A percentile compares a stretch with the other conserved stretches of the same genome.
Evolutionary conservation across 192 early-diverging fungal genomes (phyloP).

Genomic region (Umbelopsis vinacea): DNA sequence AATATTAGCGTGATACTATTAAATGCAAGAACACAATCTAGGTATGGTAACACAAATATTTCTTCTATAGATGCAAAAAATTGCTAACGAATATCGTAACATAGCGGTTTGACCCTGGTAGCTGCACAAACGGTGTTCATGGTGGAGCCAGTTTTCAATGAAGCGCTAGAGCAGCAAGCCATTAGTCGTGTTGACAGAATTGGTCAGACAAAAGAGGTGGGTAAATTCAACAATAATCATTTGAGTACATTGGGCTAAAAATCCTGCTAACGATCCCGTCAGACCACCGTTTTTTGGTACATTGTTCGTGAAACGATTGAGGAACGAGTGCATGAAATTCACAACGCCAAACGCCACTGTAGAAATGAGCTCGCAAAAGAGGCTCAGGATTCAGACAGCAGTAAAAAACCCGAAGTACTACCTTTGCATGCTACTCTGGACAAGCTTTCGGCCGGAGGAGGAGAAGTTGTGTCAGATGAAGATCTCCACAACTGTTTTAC

Average conservation of each 20-base stretch:
- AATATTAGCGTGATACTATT: conserved; percentile 46
- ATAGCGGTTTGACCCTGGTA: conserved; percentile 47
- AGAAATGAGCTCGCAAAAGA: neutral
- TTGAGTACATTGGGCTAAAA: neutral
- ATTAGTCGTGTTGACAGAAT: conserved; percentile 52
- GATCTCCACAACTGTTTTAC: conserved; percentile 24
- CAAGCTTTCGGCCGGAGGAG: conserved; percentile 18
- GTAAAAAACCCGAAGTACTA: neutral
- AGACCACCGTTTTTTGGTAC: conserved; percentile 30
- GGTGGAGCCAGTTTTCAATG: conserved; percentile 47
- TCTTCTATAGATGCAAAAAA: neutral
- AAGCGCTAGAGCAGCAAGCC: conserved; percentile 45
- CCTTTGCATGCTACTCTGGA: conserved; percentile 3
- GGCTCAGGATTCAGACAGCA: neutral
- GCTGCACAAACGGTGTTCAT: conserved; percentile 47
- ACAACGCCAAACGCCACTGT: conserved; percentile 24
- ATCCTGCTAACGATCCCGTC: neutral
- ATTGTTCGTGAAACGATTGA: conserved; percentile 31
- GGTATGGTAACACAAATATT: conserved; percentile 27
- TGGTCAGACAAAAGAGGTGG: conserved; percentile 46
- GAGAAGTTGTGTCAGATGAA: conserved; percentile 23
- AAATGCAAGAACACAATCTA: conserved; percentile 47
- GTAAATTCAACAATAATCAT: neutral
- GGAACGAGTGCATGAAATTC: conserved; percentile 31
- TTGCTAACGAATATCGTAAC: neutral